Percentiles rank a stretch among this genome's conserved stretches.
Conservation (phyloP, 2,329 filamentous ascomycete genomes). For the Emergomyces pasteurianus region DNA sequence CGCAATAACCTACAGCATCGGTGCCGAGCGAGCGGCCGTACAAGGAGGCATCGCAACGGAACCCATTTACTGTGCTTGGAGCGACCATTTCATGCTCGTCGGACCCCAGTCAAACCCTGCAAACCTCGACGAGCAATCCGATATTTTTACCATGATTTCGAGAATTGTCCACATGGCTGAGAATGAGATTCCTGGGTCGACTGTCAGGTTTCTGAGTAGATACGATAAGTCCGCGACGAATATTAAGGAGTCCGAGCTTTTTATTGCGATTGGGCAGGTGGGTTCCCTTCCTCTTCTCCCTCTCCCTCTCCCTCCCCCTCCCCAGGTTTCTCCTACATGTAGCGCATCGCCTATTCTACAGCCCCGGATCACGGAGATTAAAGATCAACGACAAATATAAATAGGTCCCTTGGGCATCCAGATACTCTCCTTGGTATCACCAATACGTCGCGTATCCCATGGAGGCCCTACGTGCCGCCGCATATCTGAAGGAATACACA, state of each 20-base stretch:
- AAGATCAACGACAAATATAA: background rate
- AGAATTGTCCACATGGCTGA: slow-evolving; percentile 25
- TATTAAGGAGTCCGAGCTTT: slow-evolving; percentile 37
- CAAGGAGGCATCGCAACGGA: slow-evolving; percentile 25
- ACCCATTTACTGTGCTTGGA: slow-evolving; percentile 33
- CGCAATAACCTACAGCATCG: slow-evolving; percentile 35
- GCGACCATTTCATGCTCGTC: slow-evolving; percentile 37
- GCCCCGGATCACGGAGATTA: background rate
- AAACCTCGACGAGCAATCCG: slow-evolving; percentile 18
- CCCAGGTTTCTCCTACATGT: too few relatives aligned
- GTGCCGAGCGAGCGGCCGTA: slow-evolving; percentile 35
- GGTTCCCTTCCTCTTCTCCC: background rate
- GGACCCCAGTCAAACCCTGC: slow-evolving; percentile 28
- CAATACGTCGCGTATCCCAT: slow-evolving; percentile 36
- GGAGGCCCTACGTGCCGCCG: slow-evolving; percentile 34
- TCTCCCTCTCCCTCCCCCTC: background rate
- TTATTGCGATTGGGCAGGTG: slow-evolving; percentile 35
- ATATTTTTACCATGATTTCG: slow-evolving; percentile 25
- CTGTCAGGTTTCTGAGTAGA: slow-evolving; percentile 33
- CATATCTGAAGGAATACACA: slow-evolving; percentile 34
- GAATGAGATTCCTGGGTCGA: slow-evolving; percentile 18
- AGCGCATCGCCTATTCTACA: background rate
- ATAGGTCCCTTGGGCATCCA: slow-evolving; percentile 34
- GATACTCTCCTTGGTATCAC: slow-evolving; percentile 38
- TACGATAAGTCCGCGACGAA: slow-evolving; percentile 41